Base-by-base conservation (phyloP, 805 yeast species). In the Peterozyma xylosa region DNA sequence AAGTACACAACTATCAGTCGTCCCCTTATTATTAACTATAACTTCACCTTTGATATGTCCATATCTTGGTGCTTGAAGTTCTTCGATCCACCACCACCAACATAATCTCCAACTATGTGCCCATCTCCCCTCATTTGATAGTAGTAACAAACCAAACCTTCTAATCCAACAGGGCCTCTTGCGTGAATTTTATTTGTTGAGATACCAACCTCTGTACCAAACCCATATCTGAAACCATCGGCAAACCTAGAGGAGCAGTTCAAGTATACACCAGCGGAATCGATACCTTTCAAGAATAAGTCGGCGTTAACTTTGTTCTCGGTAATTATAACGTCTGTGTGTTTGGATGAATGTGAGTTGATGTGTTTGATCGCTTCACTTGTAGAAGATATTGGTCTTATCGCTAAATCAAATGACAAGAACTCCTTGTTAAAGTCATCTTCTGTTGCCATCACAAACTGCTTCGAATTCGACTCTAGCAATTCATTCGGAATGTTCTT, bases 131-230 rank as follows among this genome's bases (percentile, higher is more conserved):
- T 76, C 49, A 93, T 67, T 60, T 88, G 93, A 61, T 93, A 93
- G 64, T 93, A 98, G 63, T 93, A 93, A 54, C 95, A 86, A 60
- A 91, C 95, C 52, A 93, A 72, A 1, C 99, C 99, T 59, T 93
- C 99, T 30, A 93, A 72, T 2, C 99, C 99, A 32, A 93, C 98
- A 13, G 99, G 99, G 2, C 99, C 99, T 56, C 99, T 76, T 9
- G 99, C 96, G 60, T 93, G 99, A 49, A 93, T 88, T 63, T 93
- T 93, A 59, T 91, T 90, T 38, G 99, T 93, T 40, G 96, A 84
- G 47, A 93, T 91, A 33, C 99, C 99, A 14, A 93, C 99, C 63
- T 93, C 99, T 5, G 99, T 84, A 42, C 99, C 99, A 60, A 95
- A 93, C 0, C 99, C 99, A 58, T 91, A 93, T 60, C 99, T 77